phyloP scores from a whole-genome alignment of 306 rosid genomes.

The Urtica urens region DNA sequence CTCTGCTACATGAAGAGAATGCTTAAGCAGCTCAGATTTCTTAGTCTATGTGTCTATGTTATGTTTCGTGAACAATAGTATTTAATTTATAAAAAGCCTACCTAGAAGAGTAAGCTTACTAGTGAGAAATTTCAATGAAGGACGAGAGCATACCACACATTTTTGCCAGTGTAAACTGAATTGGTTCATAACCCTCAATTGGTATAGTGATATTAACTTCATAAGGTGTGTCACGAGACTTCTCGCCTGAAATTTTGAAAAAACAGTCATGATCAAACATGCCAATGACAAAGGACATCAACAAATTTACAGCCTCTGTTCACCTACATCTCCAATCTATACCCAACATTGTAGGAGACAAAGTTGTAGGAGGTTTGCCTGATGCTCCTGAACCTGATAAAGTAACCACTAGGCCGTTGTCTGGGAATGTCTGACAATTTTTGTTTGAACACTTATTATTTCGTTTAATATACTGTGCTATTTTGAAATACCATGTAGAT shows the following conservation, averaged over 20 bases:
- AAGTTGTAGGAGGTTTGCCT: conserved; percentile 76
- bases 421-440: conserved; percentile 50
- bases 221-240: conserved; percentile 40
- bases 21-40: too few relatives aligned
- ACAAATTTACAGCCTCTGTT: conserved; percentile 11
- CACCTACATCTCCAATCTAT: conserved; percentile 88
- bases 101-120: not conserved
- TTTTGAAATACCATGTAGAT: not conserved
- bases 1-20: too few relatives aligned
- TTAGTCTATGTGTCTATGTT: too few relatives aligned
- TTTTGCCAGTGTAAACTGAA: conserved; percentile 69
- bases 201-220: conserved; percentile 77
- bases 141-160: conserved; percentile 55
- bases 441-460: conserved; percentile 22
- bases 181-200: conserved; percentile 63
- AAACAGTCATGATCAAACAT: conserved; percentile 18
- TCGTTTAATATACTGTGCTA: too few relatives aligned
- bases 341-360: conserved; percentile 72
- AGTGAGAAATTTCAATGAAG: not conserved
- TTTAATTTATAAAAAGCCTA: too few relatives aligned
- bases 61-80: too few relatives aligned
- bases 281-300: conserved; percentile 2
- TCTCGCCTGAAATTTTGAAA: conserved; percentile 51
- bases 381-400: conserved; percentile 69
- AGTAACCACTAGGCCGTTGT: conserved; percentile 47